Conservation (phyloP, 805 yeast species). For the Debaryomyces hansenii region DNA sequence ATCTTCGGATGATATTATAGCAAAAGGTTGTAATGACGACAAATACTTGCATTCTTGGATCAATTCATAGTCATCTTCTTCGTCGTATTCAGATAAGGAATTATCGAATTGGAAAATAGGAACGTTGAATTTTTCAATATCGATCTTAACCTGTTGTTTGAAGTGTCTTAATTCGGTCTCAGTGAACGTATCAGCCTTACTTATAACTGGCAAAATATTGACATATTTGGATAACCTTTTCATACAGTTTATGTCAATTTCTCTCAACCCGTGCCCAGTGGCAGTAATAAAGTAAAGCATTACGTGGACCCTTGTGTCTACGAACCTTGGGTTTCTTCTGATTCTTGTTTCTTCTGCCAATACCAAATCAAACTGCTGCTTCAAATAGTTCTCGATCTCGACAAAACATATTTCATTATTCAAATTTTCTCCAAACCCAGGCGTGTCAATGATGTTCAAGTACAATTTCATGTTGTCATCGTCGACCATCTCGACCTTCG, state of each 20-base stretch:
- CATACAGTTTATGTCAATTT: conserved; percentile 74
- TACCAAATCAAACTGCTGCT: conserved; percentile 75
- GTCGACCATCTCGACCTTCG: conserved; percentile 58
- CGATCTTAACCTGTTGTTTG: conserved; percentile 59
- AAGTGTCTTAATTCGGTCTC: conserved; percentile 59
- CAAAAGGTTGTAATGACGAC: conserved; percentile 71
- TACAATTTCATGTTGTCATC: conserved; percentile 56
- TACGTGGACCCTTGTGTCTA: conserved; percentile 75
- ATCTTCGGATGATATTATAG: conserved; percentile 65
- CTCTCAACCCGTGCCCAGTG: conserved; percentile 77
- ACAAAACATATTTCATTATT: conserved; percentile 66
- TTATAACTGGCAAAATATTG: conserved; percentile 80
- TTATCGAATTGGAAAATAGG: conserved; percentile 76
- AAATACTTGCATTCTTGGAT: conserved; percentile 67
- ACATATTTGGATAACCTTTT: conserved; percentile 66
- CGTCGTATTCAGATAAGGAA: conserved; percentile 51
- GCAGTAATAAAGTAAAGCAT: conserved; percentile 78
- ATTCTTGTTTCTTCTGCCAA: conserved; percentile 86
- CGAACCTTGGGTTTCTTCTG: conserved; percentile 79
- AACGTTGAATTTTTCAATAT: conserved; percentile 65
- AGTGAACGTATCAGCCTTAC: conserved; percentile 79
- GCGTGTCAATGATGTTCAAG: conserved; percentile 65
- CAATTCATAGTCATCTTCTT: conserved; percentile 73
- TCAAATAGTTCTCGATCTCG: conserved; percentile 65
- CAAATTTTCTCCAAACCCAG: conserved; percentile 77